phyloP scores from a whole-genome alignment of 2,329 filamentous ascomycete species.

The Chaetomium sp. region DNA sequence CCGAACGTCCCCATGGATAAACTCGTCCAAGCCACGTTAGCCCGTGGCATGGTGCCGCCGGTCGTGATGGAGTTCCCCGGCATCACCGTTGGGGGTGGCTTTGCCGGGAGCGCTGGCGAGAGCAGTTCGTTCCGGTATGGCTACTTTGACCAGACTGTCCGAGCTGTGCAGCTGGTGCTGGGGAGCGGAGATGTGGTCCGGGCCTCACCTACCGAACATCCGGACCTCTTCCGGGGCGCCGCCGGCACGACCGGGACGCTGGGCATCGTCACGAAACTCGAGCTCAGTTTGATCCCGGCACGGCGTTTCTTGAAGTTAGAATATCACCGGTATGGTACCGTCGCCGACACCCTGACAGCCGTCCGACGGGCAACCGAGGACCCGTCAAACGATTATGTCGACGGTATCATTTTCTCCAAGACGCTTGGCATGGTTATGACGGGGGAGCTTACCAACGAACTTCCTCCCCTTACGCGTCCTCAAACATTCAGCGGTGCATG shows the following conservation, averaged over 20 bases:
- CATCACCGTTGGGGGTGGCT: conserved; percentile 68
- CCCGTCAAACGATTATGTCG: conserved; percentile 60
- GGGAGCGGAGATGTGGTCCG: conserved; percentile 59
- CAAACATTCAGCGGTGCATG: conserved; percentile 53
- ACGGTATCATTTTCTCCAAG: conserved; percentile 65
- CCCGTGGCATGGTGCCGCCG: conserved; percentile 65
- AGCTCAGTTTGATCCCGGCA: conserved; percentile 20
- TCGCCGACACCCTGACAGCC: conserved; percentile 7
- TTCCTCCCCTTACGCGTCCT: not conserved
- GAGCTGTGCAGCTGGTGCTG: conserved; percentile 65
- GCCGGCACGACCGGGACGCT: conserved; percentile 64
- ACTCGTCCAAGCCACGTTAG: conserved; percentile 65
- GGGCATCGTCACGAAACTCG: conserved; percentile 24
- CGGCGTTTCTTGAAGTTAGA: conserved; percentile 18
- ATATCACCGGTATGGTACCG: conserved; percentile 13
- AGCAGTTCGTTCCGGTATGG: conserved; percentile 70
- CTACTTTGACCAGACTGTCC: conserved; percentile 64
- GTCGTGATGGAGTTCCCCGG: conserved; percentile 77
- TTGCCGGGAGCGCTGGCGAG: conserved; percentile 63
- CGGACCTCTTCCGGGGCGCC: conserved; percentile 66
- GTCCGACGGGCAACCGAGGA: conserved; percentile 15
- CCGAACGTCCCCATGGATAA: conserved; percentile 75
- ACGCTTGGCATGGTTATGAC: conserved; percentile 60
- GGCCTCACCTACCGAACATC: conserved; percentile 56
- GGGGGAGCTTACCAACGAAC: conserved; percentile 56